These are phyloP conservation scores for Coemansia sp. DNA, from an alignment of 192 early-diverging fungal species.

Conservation along the genomic window DNA sequence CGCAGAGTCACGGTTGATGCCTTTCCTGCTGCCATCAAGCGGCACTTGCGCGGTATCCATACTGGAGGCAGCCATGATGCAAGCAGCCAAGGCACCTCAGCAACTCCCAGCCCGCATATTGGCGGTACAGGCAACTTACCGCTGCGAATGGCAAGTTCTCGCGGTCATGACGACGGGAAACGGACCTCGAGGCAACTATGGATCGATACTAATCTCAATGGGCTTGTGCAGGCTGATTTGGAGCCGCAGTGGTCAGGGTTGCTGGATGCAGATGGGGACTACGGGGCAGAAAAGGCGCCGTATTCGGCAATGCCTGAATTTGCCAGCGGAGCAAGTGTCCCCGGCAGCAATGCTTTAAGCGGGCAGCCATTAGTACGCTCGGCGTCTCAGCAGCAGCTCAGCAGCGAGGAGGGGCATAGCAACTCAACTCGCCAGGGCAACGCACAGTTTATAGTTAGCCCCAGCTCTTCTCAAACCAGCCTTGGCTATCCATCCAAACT, in stretches of 20 bases:
- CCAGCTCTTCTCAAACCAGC: conserved; percentile 45
- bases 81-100: conserved; percentile 2
- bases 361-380: conserved; percentile 36
- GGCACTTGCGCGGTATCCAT: conserved; percentile 39
- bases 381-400: conserved; percentile 46
- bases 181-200: conserved; percentile 18
- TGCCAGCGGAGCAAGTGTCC: conserved; percentile 6
- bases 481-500: conserved; percentile 51
- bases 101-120: conserved; percentile 19
- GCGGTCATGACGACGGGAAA: conserved; percentile 6
- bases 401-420: conserved; percentile 2
- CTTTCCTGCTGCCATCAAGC: conserved; percentile 47
- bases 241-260: conserved; percentile 25
- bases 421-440: conserved; percentile 10
- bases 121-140: conserved; percentile 6
- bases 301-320: conserved; percentile 18
- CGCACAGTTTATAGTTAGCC: conserved; percentile 22
- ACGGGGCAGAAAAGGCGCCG: neutral
- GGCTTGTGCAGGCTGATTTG: neutral
- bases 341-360: conserved; percentile 8
- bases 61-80: neutral
- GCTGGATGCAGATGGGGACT: conserved; percentile 15
- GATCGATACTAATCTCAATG: conserved; percentile 30
- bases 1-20: conserved; percentile 50
- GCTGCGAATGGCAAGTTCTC: neutral